Percentiles rank a stretch among this genome's conserved stretches.
These are phyloP conservation scores for Candida broadrunensis DNA, from an alignment of 805 yeast genomes.

Conservation along the genomic window DNA sequence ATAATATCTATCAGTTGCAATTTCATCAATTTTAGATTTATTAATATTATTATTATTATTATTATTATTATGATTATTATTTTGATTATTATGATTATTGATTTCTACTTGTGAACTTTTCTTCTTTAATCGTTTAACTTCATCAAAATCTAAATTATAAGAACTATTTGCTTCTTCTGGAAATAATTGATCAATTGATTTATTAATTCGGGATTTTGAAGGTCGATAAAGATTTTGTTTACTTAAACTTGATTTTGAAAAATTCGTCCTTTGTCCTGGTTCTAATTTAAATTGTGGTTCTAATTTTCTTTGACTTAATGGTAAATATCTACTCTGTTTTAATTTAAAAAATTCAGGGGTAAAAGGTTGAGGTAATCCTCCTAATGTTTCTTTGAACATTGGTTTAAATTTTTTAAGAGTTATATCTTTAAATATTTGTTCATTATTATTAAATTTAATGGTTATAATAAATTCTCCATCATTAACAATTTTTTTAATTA, in stretches of 20 bases:
- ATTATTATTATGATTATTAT: too few relatives aligned
- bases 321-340: constrained; percentile 6
- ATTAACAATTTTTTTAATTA: too few relatives aligned
- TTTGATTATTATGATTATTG: too few relatives aligned
- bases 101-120: not conserved
- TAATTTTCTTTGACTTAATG: constrained; percentile 8
- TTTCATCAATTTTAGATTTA: not conserved
- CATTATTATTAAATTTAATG: too few relatives aligned
- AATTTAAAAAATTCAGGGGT: constrained; percentile 4
- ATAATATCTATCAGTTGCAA: constrained; percentile 13
- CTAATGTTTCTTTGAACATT: not conserved
- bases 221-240: not conserved
- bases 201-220: not conserved
- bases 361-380: constrained; percentile 7
- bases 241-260: not conserved
- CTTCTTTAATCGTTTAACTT: not conserved
- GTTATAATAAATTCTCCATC: too few relatives aligned
- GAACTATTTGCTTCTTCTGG: too few relatives aligned
- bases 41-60: too few relatives aligned
- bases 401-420: too few relatives aligned
- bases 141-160: not conserved
- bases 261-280: constrained; percentile 1
- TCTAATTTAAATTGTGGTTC: constrained; percentile 7
- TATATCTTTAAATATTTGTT: too few relatives aligned
- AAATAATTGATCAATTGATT: not conserved